Base-by-base conservation (phyloP, 202 grass and related monocot species). In the Bolboschoenoplectus hybrid region DNA sequence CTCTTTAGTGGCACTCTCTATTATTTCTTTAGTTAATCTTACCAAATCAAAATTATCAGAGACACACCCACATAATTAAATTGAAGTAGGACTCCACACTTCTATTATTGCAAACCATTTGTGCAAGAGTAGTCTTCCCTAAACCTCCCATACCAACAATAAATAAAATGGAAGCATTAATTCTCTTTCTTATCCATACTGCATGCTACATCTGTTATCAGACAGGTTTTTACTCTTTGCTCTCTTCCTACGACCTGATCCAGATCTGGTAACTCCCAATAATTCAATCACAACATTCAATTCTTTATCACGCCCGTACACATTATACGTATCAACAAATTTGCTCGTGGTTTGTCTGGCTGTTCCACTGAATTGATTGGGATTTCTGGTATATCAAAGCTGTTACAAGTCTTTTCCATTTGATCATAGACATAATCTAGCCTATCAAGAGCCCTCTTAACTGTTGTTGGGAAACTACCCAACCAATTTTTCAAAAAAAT, bases 101-200 rank as follows among this genome's bases (percentile, higher is more conserved):
- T 63, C 2, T 6, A 39, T 87, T 52, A 2, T 83, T 81, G 45
- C 73, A 90, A 38, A 92, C 84, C 13, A 69, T 60, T 74, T 90
- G 92, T 5, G 86, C 88, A 11, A 94, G 46, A 14, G 82, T 70
- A 1, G 87, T 94, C 49, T 90, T 94, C 36, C 90, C 90, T 1
- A 90, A 61, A 1, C 92, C 90, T 64, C 92, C 89, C 75, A 85
- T 68, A 35, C 90, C 90, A 14, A 89, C 67, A 14, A 92, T 81
- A 1, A 87, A 80, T 69, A 87, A 62, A 56, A 87, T 60, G 1
- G 45, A 12, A 20, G 70, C 1, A 26, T 26, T 26, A 26, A 19
- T 73, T 84, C 17, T n/a, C 58, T 49, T 63, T 66, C 40, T 81
- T 64, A 4, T 63, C 1, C 12, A 63, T 62, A 32, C 17, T 26